Conservation (phyloP, 208 protist genomes). For the Leishmania arabica region DNA sequence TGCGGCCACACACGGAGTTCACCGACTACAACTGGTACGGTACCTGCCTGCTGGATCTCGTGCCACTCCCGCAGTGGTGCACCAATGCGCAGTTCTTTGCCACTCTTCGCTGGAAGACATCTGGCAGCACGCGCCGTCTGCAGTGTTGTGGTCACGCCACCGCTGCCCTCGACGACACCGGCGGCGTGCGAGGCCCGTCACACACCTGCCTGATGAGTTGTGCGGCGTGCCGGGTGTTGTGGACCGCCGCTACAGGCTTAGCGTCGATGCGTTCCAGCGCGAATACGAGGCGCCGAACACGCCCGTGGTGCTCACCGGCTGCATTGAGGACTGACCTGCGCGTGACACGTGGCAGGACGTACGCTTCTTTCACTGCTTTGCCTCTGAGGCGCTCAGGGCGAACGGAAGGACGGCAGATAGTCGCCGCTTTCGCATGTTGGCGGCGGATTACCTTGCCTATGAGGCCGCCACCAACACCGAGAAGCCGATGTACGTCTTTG, state of each 20-base stretch:
- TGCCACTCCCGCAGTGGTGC: slow-evolving; percentile 28
- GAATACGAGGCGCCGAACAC: slow-evolving; percentile 36
- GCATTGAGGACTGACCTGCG: slow-evolving; percentile 35
- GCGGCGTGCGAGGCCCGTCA: not conserved
- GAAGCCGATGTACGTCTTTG: slow-evolving; percentile 56
- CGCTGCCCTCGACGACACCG: not conserved
- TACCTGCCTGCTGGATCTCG: slow-evolving; percentile 24
- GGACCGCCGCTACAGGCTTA: slow-evolving; percentile 30
- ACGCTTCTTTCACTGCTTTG: slow-evolving; percentile 16
- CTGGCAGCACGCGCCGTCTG: slow-evolving; percentile 1
- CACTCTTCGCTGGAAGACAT: not conserved
- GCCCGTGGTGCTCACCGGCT: slow-evolving; percentile 42
- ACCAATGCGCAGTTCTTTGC: slow-evolving; percentile 14
- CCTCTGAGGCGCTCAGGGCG: slow-evolving; percentile 27
- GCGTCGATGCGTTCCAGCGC: slow-evolving; percentile 19
- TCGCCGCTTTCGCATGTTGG: slow-evolving; percentile 33
- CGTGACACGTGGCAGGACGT: slow-evolving; percentile 19
- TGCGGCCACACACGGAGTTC: slow-evolving; percentile 11
- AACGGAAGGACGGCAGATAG: slow-evolving; percentile 34
- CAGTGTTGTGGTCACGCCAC: not conserved
- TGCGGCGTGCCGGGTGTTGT: slow-evolving; percentile 20
- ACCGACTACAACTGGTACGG: slow-evolving; percentile 24
- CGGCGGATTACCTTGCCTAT: slow-evolving; percentile 37
- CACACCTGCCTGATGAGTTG: slow-evolving; percentile 26
- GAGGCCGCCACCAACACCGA: slow-evolving; percentile 26